These are phyloP conservation scores for Fomitopsis palustris DNA, from an alignment of 1,284 basidiomycete genomes.

Conservation along the genomic window DNA sequence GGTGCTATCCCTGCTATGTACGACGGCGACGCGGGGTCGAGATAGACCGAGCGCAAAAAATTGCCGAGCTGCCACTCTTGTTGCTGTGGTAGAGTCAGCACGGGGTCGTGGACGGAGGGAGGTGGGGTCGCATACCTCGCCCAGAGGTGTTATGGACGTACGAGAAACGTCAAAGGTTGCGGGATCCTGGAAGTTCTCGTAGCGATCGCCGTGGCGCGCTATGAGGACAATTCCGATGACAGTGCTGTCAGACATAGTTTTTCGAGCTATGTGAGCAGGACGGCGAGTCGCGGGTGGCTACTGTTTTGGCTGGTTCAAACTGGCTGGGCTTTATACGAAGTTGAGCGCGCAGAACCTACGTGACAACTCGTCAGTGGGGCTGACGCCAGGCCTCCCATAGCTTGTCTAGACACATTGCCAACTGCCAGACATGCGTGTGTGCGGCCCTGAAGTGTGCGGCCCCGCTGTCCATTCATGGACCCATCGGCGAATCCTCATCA, in stretches of 20 bases:
- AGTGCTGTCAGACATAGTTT: constrained; percentile 16
- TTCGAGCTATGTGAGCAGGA: too few species aligned
- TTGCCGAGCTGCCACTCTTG: constrained; percentile 44
- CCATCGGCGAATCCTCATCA: too few species aligned
- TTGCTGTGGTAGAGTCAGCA: constrained; percentile 18
- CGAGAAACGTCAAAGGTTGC: constrained; percentile 39
- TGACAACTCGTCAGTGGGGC: too few species aligned
- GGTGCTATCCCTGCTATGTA: constrained; percentile 32
- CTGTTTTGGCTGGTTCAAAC: not conserved
- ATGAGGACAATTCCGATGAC: constrained; percentile 44
- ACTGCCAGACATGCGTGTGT: too few species aligned
- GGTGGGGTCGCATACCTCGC: constrained; percentile 30
- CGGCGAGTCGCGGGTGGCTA: not conserved
- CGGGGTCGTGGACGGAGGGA: not conserved
- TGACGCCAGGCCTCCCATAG: too few species aligned
- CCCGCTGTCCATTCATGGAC: too few species aligned
- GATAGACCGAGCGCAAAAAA: constrained; percentile 39
- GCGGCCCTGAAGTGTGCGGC: too few species aligned
- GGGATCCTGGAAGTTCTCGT: constrained; percentile 40
- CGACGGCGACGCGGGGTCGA: constrained; percentile 30
- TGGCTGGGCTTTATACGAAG: not conserved
- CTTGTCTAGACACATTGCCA: too few species aligned
- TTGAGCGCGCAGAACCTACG: too few species aligned
- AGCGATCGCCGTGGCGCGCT: constrained; percentile 49
- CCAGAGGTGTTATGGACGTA: constrained; percentile 47